Base-by-base conservation (phyloP, 2,329 filamentous ascomycete species). In the Diaporthe aspalathi region DNA sequence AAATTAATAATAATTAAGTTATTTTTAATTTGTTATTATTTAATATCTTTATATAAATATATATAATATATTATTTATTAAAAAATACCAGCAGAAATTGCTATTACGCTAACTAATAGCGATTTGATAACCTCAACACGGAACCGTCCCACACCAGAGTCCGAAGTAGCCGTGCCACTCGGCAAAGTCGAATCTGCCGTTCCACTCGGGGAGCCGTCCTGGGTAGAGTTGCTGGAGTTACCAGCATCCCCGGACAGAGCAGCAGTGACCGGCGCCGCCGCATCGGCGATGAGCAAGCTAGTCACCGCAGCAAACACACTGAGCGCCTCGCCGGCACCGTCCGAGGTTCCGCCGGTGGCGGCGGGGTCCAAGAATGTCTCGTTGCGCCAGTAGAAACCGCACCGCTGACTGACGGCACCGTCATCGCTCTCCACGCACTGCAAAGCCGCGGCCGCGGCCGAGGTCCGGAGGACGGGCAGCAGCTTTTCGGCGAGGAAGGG, bases 161-260 rank as follows among this genome's bases (percentile, higher is more conserved):
- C 29, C 9, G 57, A 63, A 35, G 43, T 43, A 17, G 77, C 78
- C 0, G 84, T 86, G n/a, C 84, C 83, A 0, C 83, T 83, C 2
- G 83, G 79, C 0, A 79, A 77, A 43, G 85, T 77, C 0, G 83
- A 84, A 72, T 75, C 78, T 5, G 82, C 84, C 0, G 81, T 89
- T 49, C 89, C 89, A n/a, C 87, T 88, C 1, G 84, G 86, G 0
- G 63, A 70, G 17, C 84, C 84, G 0, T 84, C 87, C 1, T 85
- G 83, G 0, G 86, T 83, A 0, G 63, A 52, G 17, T 73, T n/a
- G 43, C 27, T 49, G 11, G 60, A 50, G 12, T 63, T 63, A 38
- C 73, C 24, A 35, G 43, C 27, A n/a, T 22, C 29, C 1, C 43
- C 60, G 7, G 20, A 35, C 3, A 45, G 49, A 17, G 43, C 60